Base-by-base conservation (phyloP, 2,329 filamentous ascomycete species). In the Setomelanomma holmii region DNA sequence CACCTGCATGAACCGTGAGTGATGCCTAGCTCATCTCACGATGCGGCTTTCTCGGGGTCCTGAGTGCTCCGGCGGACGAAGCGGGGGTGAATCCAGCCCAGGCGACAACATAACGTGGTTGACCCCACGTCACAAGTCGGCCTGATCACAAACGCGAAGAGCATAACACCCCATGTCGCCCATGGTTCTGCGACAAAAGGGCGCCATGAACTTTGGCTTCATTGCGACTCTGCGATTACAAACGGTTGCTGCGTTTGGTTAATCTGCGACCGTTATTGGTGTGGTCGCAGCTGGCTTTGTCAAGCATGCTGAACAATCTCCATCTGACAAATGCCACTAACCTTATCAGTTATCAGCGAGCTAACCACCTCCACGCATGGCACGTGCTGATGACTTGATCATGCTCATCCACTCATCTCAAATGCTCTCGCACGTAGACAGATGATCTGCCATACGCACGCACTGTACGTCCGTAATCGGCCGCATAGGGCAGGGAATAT, bases 281-380 rank as follows among this genome's bases (percentile, higher is more conserved):
- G 61, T 40, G 45, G 47, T 24, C 24, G 16, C 23, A 19, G 42
- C 41, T 49, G 42, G 61, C 57, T 64, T 65, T 65, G 63, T 61
- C 45, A 66, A 30, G 36, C 16, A 35, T 66, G 66, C 63, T 68
- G 63, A 65, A 63, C 53, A 67, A 67, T 64, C 59, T 45, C 48
- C n/a, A 42, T 61, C 59, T 68, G 66, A 67, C 65, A 68, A 67
- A 67, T 30, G 36, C 53, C 53, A 34, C 55, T 48, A 51, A 48
- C 46, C 51, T 52, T 50, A 40, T 49, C 38, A 24, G 46, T 52
- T 50, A 40, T 49, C 38, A 24, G 46, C 38, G 22, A 17, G 17
- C 42, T 50, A 42, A 50, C 41, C 41, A 49, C 27, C 21, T 43
- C 49, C 52, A 41, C 36, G 40, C 42, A 51, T 48, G 45, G 39